Base-by-base conservation (phyloP, 805 yeast genomes). In the Candida sakaeoensis region DNA sequence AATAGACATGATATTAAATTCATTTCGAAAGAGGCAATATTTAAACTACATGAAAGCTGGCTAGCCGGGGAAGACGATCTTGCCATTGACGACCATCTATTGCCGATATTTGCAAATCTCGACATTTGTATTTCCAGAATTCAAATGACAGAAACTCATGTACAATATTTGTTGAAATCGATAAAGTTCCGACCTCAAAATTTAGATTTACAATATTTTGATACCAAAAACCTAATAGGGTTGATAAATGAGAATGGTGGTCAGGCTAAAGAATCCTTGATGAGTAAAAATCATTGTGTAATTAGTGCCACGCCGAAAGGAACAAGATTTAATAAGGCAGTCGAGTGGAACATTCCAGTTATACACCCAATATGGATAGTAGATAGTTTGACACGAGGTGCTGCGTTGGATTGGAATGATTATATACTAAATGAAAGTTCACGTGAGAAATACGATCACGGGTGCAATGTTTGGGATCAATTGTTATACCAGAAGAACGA, bases 1-100 rank as follows among this genome's bases (percentile, higher is more conserved):
- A 63, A 67, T 41, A 59, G 86, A 40, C 60, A 63, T 36, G 90
- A 85, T 58, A 70, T 87, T 23, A 57, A 57, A 31, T 78, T 86
- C 48, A 53, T 86, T 13, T 54, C 60, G 9, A 72, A 79, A 0
- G 66, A 69, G 2, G 58, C 73, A 6, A 61, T 85, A 5, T 50
- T 59, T 16, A 56, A 54, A 15, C 47, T 79, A 8, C 70, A 79
- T 48, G 61, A 63, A 12, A 57, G 58, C 5, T 84, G 88, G 89
- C 50, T 68, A 9, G 50, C 60, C 16, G 85, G 82, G 23, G 70
- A 67, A 16, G 74, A 69, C 34, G 43, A 63, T 8, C 37, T 63
- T 12, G 51, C 50, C 19, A 39, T 60, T 15, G 45, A 49, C 37
- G 43, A 46, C 17, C 61, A 59, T 39, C 22, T 47, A 23, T 47